Percentiles rank a stretch among this genome's conserved stretches.
Conservation (phyloP, 306 rosid genomes). For the Vigna trinervia region DNA sequence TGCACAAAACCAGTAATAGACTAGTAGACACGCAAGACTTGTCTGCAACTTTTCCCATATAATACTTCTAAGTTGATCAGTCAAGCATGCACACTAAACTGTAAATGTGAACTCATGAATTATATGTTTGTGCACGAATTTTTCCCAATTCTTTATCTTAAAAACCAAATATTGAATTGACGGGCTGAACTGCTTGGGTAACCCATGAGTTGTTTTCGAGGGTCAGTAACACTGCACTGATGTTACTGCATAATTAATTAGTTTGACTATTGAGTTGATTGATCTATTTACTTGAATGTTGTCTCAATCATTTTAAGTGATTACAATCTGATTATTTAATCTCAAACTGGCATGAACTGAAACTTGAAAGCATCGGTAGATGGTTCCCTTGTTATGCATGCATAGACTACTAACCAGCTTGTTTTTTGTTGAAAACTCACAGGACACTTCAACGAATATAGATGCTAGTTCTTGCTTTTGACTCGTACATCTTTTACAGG, state of each 20-base stretch:
- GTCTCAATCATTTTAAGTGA: conserved; percentile 23
- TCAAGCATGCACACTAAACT: background rate
- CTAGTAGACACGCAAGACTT: conserved; percentile 25
- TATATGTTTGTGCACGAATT: conserved; percentile 26
- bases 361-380: conserved; percentile 8
- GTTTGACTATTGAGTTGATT: conserved; percentile 28
- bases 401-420: conserved; percentile 1
- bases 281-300: background rate
- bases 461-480: conserved; percentile 12
- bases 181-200: background rate
- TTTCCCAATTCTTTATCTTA: conserved; percentile 17
- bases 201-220: background rate
- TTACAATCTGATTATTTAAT: conserved; percentile 19
- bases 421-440: conserved; percentile 31
- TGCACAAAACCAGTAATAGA: conserved; percentile 18
- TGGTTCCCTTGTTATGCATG: conserved; percentile 26
- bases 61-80: background rate
- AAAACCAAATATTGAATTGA: background rate
- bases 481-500: conserved; percentile 56
- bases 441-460: conserved; percentile 14
- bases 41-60: conserved; percentile 19
- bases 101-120: background rate
- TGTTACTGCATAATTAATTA: conserved; percentile 4
- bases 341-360: conserved; percentile 5
- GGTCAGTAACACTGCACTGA: background rate